Evolutionary conservation across 2,329 filamentous ascomycete genomes (phyloP), one percentile per base, ranked within the genome.

Genomic region (Phialocephala subalpina): DNA sequence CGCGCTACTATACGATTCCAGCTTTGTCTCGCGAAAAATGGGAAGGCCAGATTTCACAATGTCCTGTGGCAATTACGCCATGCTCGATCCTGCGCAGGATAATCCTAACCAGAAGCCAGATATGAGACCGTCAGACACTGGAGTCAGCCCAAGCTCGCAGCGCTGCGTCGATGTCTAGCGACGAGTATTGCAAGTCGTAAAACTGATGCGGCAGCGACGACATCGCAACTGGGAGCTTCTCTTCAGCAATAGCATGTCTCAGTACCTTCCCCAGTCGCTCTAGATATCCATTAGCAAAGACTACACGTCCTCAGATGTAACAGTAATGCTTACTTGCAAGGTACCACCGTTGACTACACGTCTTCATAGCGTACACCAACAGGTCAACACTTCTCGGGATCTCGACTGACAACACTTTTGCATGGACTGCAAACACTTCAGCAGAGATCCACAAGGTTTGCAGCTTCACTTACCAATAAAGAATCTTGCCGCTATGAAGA

Each of bases 311-410:
- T 49, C 18, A 49, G 20, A 22, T 49, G 3, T 2, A 49, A 49
- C 18, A 11, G 20, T 49, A 49, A 49, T 9, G 55, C 57, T 60
- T 63, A 58, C 64, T 49, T 7, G 68, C 68, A 66, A 69, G 67
- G 25, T 64, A 66, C 68, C 68, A 69, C 35, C 68, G 59, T 42
- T 69, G 65, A n/a, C 68, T 63, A 62, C 66, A 69, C 2, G 66
- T 69, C 42, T 69, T 69, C 53, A 69, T 36, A 1, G 60, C 68
- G 38, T 69, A 69, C 14, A 68, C 60, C 16, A 69, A 52, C 1
- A 68, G 53, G 29, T 69, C 65, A 12, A 69, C 53, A 55, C 38
- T 65, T 49, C 65, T 56, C 40, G 68, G 68, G 14, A 66, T 63
- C 36, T 69, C 66, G 25, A 68, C 68, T 1, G 63, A 66, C 1